phyloP scores from a whole-genome alignment of 2,329 filamentous ascomycete genomes.

The Beauveria sp. region DNA sequence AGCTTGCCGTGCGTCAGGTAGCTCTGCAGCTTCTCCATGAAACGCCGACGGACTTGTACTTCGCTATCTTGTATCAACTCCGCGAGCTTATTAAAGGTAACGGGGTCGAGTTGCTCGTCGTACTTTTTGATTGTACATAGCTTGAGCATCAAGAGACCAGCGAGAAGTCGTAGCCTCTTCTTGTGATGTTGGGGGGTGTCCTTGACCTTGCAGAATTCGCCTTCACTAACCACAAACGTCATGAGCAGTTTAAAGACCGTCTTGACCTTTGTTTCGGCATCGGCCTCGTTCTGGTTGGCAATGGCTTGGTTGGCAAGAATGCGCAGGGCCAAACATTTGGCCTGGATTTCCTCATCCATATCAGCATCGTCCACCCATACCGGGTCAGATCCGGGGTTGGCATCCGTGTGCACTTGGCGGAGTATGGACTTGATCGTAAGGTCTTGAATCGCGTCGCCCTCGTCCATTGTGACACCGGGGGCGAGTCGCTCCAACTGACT shows the following conservation, averaged over 20 bases:
- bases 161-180: constrained; percentile 71
- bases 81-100: constrained; percentile 74
- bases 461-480: constrained; percentile 63
- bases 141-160: constrained; percentile 76
- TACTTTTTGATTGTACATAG: constrained; percentile 69
- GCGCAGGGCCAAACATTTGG: constrained; percentile 78
- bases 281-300: constrained; percentile 43
- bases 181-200: constrained; percentile 73
- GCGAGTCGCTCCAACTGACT: constrained; percentile 71
- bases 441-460: constrained; percentile 69
- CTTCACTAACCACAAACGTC: constrained; percentile 64
- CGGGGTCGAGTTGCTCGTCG: constrained; percentile 65
- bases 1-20: constrained; percentile 70
- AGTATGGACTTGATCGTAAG: constrained; percentile 71
- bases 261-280: constrained; percentile 51
- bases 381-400: constrained; percentile 42
- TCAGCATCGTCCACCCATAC: constrained; percentile 61
- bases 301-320: constrained; percentile 81
- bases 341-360: constrained; percentile 71
- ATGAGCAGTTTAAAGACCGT: constrained; percentile 74
- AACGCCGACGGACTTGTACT: constrained; percentile 65
- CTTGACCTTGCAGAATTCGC: constrained; percentile 69
- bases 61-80: constrained; percentile 73
- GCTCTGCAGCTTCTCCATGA: constrained; percentile 83
- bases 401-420: constrained; percentile 58